These are phyloP conservation scores for Leccinum subatratum DNA, from an alignment of 1,284 basidiomycete species.

Conservation along the genomic window DNA sequence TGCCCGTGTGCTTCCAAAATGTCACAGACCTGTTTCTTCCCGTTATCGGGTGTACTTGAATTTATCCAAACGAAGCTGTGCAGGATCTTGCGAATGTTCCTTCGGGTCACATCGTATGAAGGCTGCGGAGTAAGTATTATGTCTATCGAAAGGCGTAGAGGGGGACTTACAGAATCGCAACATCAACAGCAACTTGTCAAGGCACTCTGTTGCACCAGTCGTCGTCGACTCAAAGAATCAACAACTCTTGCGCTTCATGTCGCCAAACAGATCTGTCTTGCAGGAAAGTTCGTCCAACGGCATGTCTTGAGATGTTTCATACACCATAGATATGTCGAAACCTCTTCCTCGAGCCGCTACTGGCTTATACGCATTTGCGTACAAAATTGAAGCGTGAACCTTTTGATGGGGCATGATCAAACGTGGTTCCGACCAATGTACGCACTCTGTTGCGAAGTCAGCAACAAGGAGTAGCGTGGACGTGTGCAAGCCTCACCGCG, in stretches of 20 bases:
- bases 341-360: background rate
- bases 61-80: background rate
- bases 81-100: background rate
- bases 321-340: background rate
- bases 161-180: slow-evolving; percentile 20
- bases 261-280: background rate
- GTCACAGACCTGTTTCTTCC: slow-evolving; percentile 4
- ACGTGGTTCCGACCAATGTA: background rate
- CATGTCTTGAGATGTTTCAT: background rate
- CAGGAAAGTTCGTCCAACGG: background rate
- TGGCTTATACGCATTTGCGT: background rate
- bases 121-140: background rate
- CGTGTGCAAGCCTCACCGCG: background rate
- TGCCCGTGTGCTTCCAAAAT: slow-evolving; percentile 16
- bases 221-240: background rate
- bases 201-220: background rate
- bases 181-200: background rate
- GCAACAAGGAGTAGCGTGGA: background rate
- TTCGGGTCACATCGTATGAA: slow-evolving; percentile 20
- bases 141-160: background rate
- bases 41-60: slow-evolving; percentile 6
- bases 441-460: background rate
- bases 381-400: background rate
- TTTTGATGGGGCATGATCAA: background rate
- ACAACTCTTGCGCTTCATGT: background rate